Percentiles rank a stretch among this genome's conserved stretches.
Conservation (phyloP, 2,329 filamentous ascomycete species). For the Teratosphaeria destructans region DNA sequence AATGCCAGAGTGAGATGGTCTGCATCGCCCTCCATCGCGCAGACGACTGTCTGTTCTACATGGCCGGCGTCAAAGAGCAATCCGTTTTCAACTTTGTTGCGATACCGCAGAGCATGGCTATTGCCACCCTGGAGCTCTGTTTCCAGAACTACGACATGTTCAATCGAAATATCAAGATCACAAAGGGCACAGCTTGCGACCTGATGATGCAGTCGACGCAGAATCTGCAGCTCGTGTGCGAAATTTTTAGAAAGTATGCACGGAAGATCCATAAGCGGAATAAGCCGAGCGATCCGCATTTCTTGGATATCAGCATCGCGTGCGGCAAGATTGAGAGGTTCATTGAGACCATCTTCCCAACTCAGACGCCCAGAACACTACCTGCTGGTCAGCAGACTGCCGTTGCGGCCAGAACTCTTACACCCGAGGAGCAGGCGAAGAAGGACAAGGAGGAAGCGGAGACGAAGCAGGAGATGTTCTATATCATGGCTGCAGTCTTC, state of each 20-base stretch:
- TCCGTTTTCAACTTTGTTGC: constrained; percentile 98
- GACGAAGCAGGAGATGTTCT: constrained; percentile 44
- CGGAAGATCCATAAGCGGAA: constrained; percentile 87
- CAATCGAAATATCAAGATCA: constrained; percentile 86
- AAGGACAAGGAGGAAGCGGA: constrained; percentile 43
- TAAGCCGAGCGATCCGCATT: constrained; percentile 85
- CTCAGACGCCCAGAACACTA: constrained; percentile 57
- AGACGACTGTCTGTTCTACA: constrained; percentile 95
- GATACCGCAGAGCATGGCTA: constrained; percentile 95
- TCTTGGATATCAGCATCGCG: constrained; percentile 78
- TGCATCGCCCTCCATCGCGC: constrained; percentile 76
- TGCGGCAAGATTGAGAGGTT: constrained; percentile 94
- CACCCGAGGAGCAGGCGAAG: constrained; percentile 47
- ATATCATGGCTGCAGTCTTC: constrained; percentile 58
- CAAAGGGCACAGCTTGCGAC: constrained; percentile 82
- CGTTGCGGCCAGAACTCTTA: constrained; percentile 16
- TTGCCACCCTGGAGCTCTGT: constrained; percentile 81
- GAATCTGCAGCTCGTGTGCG: constrained; percentile 70
- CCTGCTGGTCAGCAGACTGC: constrained; percentile 2
- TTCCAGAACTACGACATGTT: constrained; percentile 88
- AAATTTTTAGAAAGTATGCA: constrained; percentile 68
- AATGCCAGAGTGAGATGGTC: constrained; percentile 89
- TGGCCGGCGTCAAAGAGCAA: constrained; percentile 88
- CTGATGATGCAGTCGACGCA: constrained; percentile 91
- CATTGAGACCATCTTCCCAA: constrained; percentile 86